These are phyloP conservation scores for Casaregolazyma suthepensis DNA, from an alignment of 1,139 yeast species.

Conservation along the genomic window DNA sequence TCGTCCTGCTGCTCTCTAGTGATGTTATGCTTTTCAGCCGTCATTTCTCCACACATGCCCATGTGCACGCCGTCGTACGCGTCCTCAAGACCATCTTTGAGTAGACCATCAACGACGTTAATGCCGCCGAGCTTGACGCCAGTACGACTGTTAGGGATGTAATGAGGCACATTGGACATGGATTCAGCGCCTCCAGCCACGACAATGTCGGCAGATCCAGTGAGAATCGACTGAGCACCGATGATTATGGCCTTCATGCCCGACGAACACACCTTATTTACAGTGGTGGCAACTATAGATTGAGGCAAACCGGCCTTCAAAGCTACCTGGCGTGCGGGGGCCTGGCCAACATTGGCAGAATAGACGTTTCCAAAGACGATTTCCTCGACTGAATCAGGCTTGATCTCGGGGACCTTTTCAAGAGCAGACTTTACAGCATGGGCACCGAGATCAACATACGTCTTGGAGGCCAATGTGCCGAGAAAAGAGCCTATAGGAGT, in stretches of 20 bases:
- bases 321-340: conserved; percentile 98
- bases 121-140: conserved; percentile 82
- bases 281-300: conserved; percentile 74
- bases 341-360: conserved; percentile 93
- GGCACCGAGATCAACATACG: conserved; percentile 81
- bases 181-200: conserved; percentile 98
- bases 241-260: conserved; percentile 88
- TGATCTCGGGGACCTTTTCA: conserved; percentile 73
- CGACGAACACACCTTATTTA: conserved; percentile 96
- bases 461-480: conserved; percentile 68
- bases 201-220: conserved; percentile 88
- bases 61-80: conserved; percentile 80
- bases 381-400: conserved; percentile 76
- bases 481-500: conserved; percentile 95
- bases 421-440: conserved; percentile 88
- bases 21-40: conserved; percentile 67
- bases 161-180: conserved; percentile 95
- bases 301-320: conserved; percentile 79
- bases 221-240: conserved; percentile 83
- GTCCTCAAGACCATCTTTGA: conserved; percentile 86
- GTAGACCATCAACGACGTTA: conserved; percentile 74
- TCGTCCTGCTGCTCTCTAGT: conserved; percentile 73
- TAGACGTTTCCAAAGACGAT: conserved; percentile 88
- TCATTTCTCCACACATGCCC: conserved; percentile 97
- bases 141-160: conserved; percentile 73